Conservation (phyloP, 2,329 filamentous ascomycete species). For the Colletotrichum lini region DNA sequence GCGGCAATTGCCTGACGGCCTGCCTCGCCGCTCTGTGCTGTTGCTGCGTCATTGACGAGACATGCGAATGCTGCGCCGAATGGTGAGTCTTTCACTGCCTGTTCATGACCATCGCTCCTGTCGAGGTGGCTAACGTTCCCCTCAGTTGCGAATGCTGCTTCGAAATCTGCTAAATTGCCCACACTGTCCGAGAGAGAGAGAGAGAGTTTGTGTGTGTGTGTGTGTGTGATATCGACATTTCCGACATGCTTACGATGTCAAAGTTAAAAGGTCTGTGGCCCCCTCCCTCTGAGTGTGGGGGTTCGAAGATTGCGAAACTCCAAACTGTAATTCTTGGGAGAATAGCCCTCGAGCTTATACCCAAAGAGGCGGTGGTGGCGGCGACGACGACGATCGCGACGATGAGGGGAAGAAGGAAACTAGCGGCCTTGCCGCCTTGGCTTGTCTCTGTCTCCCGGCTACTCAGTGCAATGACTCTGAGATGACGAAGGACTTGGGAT, state of each 20-base stretch:
- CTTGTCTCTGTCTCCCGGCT: not conserved
- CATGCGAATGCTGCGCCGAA: slow-evolving; percentile 60
- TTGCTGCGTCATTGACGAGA: slow-evolving; percentile 65
- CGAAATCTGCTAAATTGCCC: slow-evolving; percentile 42
- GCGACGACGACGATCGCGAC: not conserved
- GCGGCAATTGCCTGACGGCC: slow-evolving; percentile 60
- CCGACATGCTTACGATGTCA: slow-evolving; percentile 26
- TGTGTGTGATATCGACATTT: not conserved
- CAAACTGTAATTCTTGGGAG: slow-evolving; percentile 3
- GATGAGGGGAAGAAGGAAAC: not conserved
- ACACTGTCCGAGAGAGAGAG: not conserved
- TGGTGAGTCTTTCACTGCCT: slow-evolving; percentile 52
- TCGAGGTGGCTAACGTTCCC: slow-evolving; percentile 23
- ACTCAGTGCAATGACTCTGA: slow-evolving; percentile 4
- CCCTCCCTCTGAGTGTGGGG: not conserved
- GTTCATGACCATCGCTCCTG: not conserved
- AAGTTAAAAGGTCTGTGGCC: not conserved
- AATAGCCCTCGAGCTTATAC: not conserved
- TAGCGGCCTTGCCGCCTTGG: not conserved
- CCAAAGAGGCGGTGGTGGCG: not conserved
- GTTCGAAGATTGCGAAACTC: not conserved
- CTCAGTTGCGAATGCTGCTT: slow-evolving; percentile 55
- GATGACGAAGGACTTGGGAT: slow-evolving; percentile 28
- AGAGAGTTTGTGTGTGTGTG: no score
- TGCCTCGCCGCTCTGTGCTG: slow-evolving; percentile 66